Base-by-base conservation (phyloP, 2,329 filamentous ascomycete genomes). In the Penicillium sp. region DNA sequence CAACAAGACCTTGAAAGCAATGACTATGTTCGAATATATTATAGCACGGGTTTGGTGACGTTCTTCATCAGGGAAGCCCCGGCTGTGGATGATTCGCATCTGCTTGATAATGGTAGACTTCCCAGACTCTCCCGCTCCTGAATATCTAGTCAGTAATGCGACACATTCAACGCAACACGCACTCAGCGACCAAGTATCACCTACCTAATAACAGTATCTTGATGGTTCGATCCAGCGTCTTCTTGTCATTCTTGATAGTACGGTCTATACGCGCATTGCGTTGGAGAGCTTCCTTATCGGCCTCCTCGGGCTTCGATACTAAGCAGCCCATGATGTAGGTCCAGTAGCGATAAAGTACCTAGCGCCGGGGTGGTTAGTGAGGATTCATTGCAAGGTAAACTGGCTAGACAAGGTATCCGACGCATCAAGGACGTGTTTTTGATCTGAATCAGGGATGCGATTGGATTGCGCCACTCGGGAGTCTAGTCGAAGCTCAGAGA, bases 91-190 rank as follows among this genome's bases (percentile, higher is more conserved):
- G 74, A 99, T 86, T 74, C 93, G 93, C 94, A 99, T 97, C 80
- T 97, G 93, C 79, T 97, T 97, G 62, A 97, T 84, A 56, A 97
- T 92, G 1, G 93, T 97, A 8, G 93, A 97, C 77, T 97, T 97
- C 62, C 93, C 90, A 55, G 89, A 94, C 77, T 97, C 93, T 70
- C 93, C 93, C 67, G 93, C 93, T 74, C 93, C 92, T 97, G 45
- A 36, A n/a, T 35, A 51, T 35, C 59, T 50, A 60, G 69, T 76
- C 61, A 73, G 69, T 19, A 18, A 29, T 18, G n/a, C 27, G 47
- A 41, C 30, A 30, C 30, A 19, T 23, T 16, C 11, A 13, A 16
- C 8, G 14, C 11, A 19, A 14, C 16, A 30, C 43, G 11, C 9
- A 43, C 5, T 23, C 9, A 19, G 27, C 43, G 34, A 42, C 8